Evolutionary conservation across 306 rosid species (phyloP).

Genomic region (Vicia villosa): DNA sequence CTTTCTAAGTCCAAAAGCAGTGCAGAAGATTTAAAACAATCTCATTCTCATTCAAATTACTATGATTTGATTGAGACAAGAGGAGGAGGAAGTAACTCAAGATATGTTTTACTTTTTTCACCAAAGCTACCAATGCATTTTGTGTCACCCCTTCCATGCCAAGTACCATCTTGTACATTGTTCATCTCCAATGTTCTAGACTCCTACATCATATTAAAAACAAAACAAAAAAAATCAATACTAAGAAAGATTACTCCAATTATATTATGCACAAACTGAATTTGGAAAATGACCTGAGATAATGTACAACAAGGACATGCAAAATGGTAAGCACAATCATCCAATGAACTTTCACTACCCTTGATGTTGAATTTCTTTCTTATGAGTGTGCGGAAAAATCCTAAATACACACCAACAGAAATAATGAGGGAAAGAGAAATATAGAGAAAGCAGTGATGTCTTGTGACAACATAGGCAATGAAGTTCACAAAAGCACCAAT

Average conservation of each 20-base stretch:
- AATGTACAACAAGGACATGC: slow-evolving; percentile 50
- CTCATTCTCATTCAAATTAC: too few relatives aligned
- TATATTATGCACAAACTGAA: background rate
- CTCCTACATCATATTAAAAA: slow-evolving; percentile 51
- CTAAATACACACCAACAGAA: slow-evolving; percentile 62
- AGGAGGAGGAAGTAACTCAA: slow-evolving; percentile 65
- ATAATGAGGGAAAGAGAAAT: slow-evolving; percentile 47
- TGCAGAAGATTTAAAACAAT: too few relatives aligned
- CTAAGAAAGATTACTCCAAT: background rate
- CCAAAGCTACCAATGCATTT: slow-evolving; percentile 62
- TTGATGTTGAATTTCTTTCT: slow-evolving; percentile 79
- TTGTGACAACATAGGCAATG: slow-evolving; percentile 61
- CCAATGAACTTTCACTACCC: slow-evolving; percentile 47
- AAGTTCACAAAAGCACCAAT: slow-evolving; percentile 54
- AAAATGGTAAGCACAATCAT: slow-evolving; percentile 46
- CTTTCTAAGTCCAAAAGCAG: background rate
- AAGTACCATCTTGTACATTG: slow-evolving; percentile 86
- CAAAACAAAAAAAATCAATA: background rate
- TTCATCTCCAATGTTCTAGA: slow-evolving; percentile 89
- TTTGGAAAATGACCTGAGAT: slow-evolving; percentile 36
- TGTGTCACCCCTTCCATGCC: slow-evolving; percentile 93
- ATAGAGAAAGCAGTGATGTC: slow-evolving; percentile 60
- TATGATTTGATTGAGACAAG: slow-evolving; percentile 42
- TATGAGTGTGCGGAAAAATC: slow-evolving; percentile 69
- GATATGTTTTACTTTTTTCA: slow-evolving; percentile 45